Percentiles rank a stretch among this genome's conserved stretches.
These are phyloP conservation scores for Carnegiea gigantea DNA, from an alignment of 179 eudicot genomes.

Conservation along the genomic window DNA sequence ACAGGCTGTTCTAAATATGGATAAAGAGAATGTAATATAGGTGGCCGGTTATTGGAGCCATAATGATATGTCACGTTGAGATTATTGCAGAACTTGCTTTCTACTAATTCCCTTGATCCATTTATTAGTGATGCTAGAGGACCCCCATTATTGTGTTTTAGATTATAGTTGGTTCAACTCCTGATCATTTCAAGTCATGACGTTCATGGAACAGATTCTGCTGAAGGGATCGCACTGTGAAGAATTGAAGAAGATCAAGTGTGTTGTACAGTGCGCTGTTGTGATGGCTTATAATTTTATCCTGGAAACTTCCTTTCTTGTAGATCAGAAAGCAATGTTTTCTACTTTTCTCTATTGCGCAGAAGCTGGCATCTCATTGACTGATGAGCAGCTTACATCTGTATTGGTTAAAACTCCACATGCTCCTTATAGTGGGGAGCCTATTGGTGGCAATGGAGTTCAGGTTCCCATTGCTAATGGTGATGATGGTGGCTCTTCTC, in stretches of 20 bases:
- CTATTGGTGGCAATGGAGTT: slow-evolving; percentile 22
- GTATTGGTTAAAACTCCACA: slow-evolving; percentile 23
- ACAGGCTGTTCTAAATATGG: too few relatives aligned
- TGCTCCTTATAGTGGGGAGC: slow-evolving; percentile 23
- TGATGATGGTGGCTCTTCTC: slow-evolving; percentile 32
- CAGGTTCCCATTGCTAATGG: slow-evolving; percentile 30
- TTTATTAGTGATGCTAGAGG: neutral
- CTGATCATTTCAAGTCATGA: neutral
- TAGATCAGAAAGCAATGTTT: slow-evolving; percentile 85
- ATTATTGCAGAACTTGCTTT: neutral
- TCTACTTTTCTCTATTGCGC: slow-evolving; percentile 54
- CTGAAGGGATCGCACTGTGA: slow-evolving; percentile 80
- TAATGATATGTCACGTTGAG: too few relatives aligned
- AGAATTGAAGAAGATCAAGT: slow-evolving; percentile 83
- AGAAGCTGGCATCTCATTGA: slow-evolving; percentile 20
- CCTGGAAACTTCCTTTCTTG: slow-evolving; percentile 83
- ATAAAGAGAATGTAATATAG: too few relatives aligned
- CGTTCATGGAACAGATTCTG: slow-evolving; percentile 57
- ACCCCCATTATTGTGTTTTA: neutral
- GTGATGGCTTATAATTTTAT: slow-evolving; percentile 95
- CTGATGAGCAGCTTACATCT: slow-evolving; percentile 20
- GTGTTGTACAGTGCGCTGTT: slow-evolving; percentile 84
- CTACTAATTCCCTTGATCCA: neutral
- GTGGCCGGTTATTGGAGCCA: too few relatives aligned
- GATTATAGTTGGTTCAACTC: neutral